Conservation (phyloP, 176 grass and related monocot species). For the Stipa capillata region DNA sequence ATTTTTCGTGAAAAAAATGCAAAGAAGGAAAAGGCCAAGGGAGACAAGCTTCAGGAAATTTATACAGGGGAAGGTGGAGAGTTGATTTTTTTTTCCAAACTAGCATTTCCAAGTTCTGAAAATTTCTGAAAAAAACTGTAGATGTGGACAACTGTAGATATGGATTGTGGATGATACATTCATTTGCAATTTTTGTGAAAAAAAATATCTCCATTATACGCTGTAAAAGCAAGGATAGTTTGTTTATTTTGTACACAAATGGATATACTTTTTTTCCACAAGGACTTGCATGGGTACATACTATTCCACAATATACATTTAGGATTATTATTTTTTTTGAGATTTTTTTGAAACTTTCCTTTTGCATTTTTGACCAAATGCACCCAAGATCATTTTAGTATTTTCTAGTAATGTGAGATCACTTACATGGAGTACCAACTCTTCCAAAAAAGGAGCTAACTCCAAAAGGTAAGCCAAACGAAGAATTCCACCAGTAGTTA, state of each 20-base stretch:
- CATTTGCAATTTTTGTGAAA: too few relatives aligned
- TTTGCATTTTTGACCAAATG: not conserved
- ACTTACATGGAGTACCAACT: constrained; percentile 6
- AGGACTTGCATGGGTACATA: not conserved
- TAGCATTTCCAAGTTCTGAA: not conserved
- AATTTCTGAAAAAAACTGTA: too few relatives aligned
- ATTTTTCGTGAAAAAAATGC: too few relatives aligned
- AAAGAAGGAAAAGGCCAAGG: not conserved
- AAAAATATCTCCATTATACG: too few relatives aligned
- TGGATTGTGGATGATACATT: too few relatives aligned
- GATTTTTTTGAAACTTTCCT: not conserved
- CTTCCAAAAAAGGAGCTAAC: not conserved
- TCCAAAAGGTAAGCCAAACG: constrained; percentile 1
- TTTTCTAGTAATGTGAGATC: not conserved
- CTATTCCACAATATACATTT: not conserved
- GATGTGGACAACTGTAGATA: too few relatives aligned
- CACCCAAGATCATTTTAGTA: not conserved
- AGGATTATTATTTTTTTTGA: not conserved
- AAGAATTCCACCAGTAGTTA: not conserved
- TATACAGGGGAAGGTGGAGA: not conserved
- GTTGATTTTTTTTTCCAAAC: not conserved
- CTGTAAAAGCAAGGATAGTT: too few relatives aligned
- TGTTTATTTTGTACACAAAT: too few relatives aligned
- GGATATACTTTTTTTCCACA: not conserved
- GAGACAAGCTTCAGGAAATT: not conserved